Evolutionary conservation across 2,329 filamentous ascomycete species (phyloP).

Genomic region (Penicillium sp.): DNA sequence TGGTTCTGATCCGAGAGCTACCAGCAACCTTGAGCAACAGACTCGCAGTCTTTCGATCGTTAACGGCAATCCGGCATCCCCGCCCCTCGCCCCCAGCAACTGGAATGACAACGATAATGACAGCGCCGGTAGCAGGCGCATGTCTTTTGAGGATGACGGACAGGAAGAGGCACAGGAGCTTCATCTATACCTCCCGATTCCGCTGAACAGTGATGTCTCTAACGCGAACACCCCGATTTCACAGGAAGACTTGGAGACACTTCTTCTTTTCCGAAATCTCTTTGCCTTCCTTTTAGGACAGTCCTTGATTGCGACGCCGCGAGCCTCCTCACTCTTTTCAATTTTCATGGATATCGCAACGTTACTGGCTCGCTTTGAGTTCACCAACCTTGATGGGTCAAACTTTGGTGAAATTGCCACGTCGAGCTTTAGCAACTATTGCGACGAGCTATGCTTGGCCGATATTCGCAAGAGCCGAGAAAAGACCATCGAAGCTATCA

Average conservation of each 20-base stretch:
- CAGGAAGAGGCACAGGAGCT: constrained; percentile 49
- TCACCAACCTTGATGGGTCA: constrained; percentile 66
- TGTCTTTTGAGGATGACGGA: constrained; percentile 52
- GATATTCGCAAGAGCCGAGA: constrained; percentile 83
- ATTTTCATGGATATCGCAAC: constrained; percentile 67
- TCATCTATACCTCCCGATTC: constrained; percentile 64
- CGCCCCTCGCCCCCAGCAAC: constrained; percentile 38
- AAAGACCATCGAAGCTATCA: constrained; percentile 84
- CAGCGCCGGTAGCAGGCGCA: constrained; percentile 54
- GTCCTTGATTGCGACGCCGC: constrained; percentile 63
- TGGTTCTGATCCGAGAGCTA: constrained; percentile 53
- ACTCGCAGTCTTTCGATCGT: constrained; percentile 37
- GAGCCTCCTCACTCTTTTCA: constrained; percentile 60
- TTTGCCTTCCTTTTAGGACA: constrained; percentile 68
- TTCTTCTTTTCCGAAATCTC: constrained; percentile 66
- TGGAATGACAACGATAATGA: constrained; percentile 43
- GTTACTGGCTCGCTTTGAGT: constrained; percentile 62
- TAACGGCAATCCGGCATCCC: constrained; percentile 29
- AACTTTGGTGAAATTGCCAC: constrained; percentile 67
- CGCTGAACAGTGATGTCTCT: constrained; percentile 57
- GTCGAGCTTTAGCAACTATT: constrained; percentile 61
- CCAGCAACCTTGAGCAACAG: constrained; percentile 39
- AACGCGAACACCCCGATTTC: constrained; percentile 38
- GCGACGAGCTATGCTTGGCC: constrained; percentile 75
- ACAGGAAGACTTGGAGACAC: constrained; percentile 59